These are phyloP conservation scores for Nicotiana tomentosiformis DNA, from an alignment of 257 asterid species.

Conservation along the genomic window DNA sequence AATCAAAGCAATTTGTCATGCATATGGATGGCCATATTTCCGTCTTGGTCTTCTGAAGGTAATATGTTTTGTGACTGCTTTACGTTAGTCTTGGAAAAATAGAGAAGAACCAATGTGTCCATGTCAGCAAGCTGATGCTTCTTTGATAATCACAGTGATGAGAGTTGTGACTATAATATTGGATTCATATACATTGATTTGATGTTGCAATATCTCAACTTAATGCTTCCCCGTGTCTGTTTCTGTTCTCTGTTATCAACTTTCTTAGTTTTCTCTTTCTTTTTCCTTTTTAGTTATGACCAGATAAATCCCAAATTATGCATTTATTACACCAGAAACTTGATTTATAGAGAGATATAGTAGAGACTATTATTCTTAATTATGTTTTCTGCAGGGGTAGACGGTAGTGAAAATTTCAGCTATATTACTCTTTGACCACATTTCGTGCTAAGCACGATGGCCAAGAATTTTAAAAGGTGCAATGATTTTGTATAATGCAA, in stretches of 20 bases:
- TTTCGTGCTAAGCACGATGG: background rate
- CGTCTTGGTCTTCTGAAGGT: constrained; percentile 78
- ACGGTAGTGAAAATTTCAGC: background rate
- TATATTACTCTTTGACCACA: background rate
- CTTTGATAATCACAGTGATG: background rate
- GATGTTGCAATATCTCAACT: background rate
- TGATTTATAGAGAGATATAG: background rate
- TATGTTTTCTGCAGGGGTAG: background rate
- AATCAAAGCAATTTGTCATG: constrained; percentile 56
- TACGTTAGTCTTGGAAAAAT: background rate
- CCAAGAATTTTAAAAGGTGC: background rate
- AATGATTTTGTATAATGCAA: background rate
- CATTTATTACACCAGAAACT: background rate
- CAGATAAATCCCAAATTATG: background rate
- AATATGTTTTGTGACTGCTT: constrained; percentile 8
- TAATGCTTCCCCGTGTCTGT: background rate
- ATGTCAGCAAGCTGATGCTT: background rate
- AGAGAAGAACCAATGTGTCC: background rate
- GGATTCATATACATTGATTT: background rate
- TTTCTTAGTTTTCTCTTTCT: background rate
- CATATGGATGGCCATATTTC: constrained; percentile 91
- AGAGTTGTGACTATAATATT: background rate
- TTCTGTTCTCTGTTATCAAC: background rate
- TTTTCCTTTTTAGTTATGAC: background rate
- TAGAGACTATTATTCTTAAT: background rate